Evolutionary conservation across 192 early-diverging fungal species (phyloP).

Genomic region (Umbelopsis isabellina): DNA sequence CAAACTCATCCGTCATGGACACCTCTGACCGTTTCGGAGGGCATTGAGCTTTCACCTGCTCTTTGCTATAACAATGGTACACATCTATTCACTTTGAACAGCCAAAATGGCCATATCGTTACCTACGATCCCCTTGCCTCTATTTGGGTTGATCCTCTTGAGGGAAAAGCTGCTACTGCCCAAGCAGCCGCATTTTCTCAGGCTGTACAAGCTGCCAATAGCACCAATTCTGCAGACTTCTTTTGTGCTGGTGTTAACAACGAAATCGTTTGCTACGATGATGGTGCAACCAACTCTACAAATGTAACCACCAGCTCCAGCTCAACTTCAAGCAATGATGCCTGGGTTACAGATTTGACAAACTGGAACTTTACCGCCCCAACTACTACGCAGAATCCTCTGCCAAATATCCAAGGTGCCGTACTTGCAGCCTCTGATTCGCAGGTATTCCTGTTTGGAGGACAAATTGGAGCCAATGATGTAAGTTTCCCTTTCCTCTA

Average conservation of each 20-base stretch:
- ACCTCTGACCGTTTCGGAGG: slow-evolving; percentile 1
- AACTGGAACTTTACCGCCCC: slow-evolving; percentile 19
- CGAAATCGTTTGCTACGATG: slow-evolving; percentile 19
- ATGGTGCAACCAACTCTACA: background rate
- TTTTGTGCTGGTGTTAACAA: slow-evolving; percentile 5
- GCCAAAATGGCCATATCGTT: slow-evolving; percentile 12
- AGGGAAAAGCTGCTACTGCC: slow-evolving; percentile 10
- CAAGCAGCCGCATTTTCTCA: slow-evolving; percentile 14
- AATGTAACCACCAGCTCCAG: background rate
- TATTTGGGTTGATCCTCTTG: slow-evolving; percentile 1
- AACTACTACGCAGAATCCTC: background rate
- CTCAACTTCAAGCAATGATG: background rate
- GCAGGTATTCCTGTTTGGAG: slow-evolving; percentile 8
- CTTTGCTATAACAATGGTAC: slow-evolving; percentile 19
- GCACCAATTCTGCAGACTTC: background rate
- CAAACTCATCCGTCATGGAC: slow-evolving; percentile 16
- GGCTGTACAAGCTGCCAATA: background rate
- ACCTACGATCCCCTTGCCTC: background rate
- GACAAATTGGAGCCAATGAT: slow-evolving; percentile 19
- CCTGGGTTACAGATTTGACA: slow-evolving; percentile 2
- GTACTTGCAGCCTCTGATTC: slow-evolving; percentile 11
- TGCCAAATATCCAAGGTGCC: slow-evolving; percentile 11
- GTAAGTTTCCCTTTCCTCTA: slow-evolving; percentile 1
- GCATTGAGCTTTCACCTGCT: background rate
- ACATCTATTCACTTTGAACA: background rate